Conservation (phyloP, 1,284 basidiomycete species). For the Pseudomicrostroma phylloplanum region DNA sequence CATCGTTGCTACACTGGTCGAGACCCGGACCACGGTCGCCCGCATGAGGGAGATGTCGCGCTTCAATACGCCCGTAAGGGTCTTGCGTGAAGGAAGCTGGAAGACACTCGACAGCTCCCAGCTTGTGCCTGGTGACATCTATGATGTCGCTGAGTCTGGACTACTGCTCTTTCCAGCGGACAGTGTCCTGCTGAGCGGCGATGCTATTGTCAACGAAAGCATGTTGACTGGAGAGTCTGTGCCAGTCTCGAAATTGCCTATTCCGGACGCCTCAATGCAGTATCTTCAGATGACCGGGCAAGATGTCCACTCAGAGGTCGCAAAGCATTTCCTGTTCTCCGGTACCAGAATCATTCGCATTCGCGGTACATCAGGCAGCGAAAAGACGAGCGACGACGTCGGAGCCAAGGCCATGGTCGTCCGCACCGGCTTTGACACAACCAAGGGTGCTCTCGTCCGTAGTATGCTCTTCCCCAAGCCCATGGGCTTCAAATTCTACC, state of each 20-base stretch:
- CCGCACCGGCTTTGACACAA: conserved; percentile 94
- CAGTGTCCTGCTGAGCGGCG: conserved; percentile 82
- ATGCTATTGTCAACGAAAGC: conserved; percentile 95
- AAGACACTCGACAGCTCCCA: conserved; percentile 63
- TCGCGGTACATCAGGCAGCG: conserved; percentile 55
- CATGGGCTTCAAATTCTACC: conserved; percentile 86
- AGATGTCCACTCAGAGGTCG: conserved; percentile 63
- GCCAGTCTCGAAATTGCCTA: conserved; percentile 78
- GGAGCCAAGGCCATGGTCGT: conserved; percentile 77
- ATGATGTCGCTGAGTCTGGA: conserved; percentile 74
- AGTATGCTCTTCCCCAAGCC: conserved; percentile 99
- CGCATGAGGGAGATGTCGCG: conserved; percentile 96
- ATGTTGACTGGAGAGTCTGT: conserved; percentile 97
- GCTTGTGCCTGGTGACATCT: conserved; percentile 86
- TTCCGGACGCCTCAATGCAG: conserved; percentile 46
- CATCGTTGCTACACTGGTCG: conserved; percentile 78
- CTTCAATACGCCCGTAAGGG: conserved; percentile 73
- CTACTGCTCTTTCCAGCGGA: conserved; percentile 81
- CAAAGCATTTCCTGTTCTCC: conserved; percentile 82
- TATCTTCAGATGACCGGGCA: conserved; percentile 29
- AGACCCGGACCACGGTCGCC: conserved; percentile 78
- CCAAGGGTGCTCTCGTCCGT: conserved; percentile 88
- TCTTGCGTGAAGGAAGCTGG: conserved; percentile 62
- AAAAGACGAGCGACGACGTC: conserved; percentile 25
- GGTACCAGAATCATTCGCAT: conserved; percentile 90